A percentile compares a stretch with the other conserved stretches of the same genome.
These are phyloP conservation scores for Aspergillus cristatus DNA, from an alignment of 495 filamentous ascomycete species.

Conservation along the genomic window DNA sequence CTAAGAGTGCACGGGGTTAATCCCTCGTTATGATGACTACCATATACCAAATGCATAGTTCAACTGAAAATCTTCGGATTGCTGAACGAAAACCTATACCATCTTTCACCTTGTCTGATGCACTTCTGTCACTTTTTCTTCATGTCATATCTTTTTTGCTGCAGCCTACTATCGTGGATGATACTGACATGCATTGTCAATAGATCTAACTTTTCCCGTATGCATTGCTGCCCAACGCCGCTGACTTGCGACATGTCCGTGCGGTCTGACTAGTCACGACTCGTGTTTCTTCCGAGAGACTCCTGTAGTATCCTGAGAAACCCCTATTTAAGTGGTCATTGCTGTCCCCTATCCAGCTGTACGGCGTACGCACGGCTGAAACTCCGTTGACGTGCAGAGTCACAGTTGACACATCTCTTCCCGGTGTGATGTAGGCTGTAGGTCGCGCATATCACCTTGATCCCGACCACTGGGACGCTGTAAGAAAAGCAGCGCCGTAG, in stretches of 20 bases:
- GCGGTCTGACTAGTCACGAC: background rate
- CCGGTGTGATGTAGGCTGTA: too few species aligned
- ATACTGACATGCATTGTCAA: conserved; percentile 7
- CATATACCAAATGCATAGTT: conserved; percentile 42
- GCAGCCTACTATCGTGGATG: conserved; percentile 1
- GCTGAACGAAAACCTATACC: conserved; percentile 41
- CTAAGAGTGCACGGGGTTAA: too few species aligned
- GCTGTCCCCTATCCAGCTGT: too few species aligned
- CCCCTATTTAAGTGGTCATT: background rate
- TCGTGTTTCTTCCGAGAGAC: background rate
- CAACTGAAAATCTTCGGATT: conserved; percentile 41
- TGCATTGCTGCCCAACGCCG: conserved; percentile 41
- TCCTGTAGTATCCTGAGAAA: background rate
- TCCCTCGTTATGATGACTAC: conserved; percentile 44
- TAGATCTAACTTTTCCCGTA: conserved; percentile 2
- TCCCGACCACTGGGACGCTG: too few species aligned
- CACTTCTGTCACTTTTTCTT: conserved; percentile 3
- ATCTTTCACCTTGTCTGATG: conserved; percentile 39
- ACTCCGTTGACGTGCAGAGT: too few species aligned
- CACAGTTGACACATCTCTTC: too few species aligned
- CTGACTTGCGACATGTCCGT: background rate
- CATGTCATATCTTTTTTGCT: conserved; percentile 1
- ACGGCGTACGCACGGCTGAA: too few species aligned
- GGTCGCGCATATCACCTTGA: too few species aligned
- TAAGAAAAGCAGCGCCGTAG: background rate